Evolutionary conservation across 768 basidiomycete genomes (phyloP).

Genomic region (Sporobolomyces pararoseus): DNA sequence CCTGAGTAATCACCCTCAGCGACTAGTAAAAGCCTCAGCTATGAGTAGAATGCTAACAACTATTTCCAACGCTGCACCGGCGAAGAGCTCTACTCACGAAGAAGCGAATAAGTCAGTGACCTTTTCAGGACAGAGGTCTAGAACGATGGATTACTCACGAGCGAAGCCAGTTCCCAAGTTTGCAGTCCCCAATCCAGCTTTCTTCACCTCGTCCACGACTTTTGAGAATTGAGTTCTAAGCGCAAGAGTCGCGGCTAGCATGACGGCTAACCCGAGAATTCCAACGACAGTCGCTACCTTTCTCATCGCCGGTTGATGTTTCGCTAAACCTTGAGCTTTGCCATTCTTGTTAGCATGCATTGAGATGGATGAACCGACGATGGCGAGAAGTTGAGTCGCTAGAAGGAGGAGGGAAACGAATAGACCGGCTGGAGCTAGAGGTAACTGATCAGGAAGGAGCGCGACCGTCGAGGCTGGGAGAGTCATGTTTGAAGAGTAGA

Average conservation of each 20-base stretch:
- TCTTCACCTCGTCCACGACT: background rate
- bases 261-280: background rate
- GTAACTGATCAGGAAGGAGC: slow-evolving; percentile 31
- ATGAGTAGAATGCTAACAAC: slow-evolving; percentile 14
- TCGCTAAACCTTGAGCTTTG: background rate
- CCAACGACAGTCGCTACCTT: slow-evolving; percentile 22
- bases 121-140: background rate
- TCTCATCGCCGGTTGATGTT: slow-evolving; percentile 2
- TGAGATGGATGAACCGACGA: slow-evolving; percentile 10
- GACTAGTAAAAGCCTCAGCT: slow-evolving; percentile 9
- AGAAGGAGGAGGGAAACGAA: slow-evolving; percentile 32
- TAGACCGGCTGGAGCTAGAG: slow-evolving; percentile 26
- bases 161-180: slow-evolving; percentile 8
- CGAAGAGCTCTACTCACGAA: slow-evolving; percentile 21
- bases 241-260: slow-evolving; percentile 9
- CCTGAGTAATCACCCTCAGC: background rate
- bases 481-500: slow-evolving; percentile 6
- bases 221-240: slow-evolving; percentile 8
- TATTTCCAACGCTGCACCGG: slow-evolving; percentile 1
- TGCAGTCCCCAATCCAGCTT: background rate
- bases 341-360: slow-evolving; percentile 18
- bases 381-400: slow-evolving; percentile 16
- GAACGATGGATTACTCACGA: no score
- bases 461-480: background rate
- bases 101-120: no score